Conservation (phyloP, 108 stramenopile species). For the Schizochytrium sp. region DNA sequence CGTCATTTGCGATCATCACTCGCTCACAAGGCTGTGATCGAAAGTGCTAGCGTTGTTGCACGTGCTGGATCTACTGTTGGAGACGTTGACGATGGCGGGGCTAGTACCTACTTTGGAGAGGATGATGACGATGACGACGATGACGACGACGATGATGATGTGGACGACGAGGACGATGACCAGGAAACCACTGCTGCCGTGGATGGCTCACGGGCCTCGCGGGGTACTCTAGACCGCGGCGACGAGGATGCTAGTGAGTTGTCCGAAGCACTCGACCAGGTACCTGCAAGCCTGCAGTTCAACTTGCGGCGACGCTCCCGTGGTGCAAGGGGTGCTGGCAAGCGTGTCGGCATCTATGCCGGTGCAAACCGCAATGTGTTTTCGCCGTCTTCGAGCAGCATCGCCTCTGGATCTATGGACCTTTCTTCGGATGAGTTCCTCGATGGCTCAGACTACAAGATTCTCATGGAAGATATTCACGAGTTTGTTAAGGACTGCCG, state of each 20-base stretch:
- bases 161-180: slow-evolving; percentile 32
- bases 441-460: slow-evolving; percentile 16
- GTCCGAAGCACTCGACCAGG: slow-evolving; percentile 28
- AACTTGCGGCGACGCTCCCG: background rate
- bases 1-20: background rate
- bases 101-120: background rate
- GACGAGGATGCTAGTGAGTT: slow-evolving; percentile 17
- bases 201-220: slow-evolving; percentile 27
- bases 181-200: slow-evolving; percentile 33
- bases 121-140: background rate
- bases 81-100: background rate
- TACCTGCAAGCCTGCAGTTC: slow-evolving; percentile 24
- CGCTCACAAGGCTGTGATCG: slow-evolving; percentile 21
- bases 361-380: background rate
- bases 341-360: background rate
- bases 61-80: slow-evolving; percentile 32
- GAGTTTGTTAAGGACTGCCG: slow-evolving; percentile 51
- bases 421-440: slow-evolving; percentile 39
- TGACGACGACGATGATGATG: slow-evolving; percentile 24
- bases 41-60: slow-evolving; percentile 18
- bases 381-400: background rate
- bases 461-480: slow-evolving; percentile 30
- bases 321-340: background rate
- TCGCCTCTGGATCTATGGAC: background rate
- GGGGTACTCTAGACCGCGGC: background rate